Evolutionary conservation across 2,329 filamentous ascomycete genomes (phyloP).

Genomic region (Coccinonectria pachysandricola): DNA sequence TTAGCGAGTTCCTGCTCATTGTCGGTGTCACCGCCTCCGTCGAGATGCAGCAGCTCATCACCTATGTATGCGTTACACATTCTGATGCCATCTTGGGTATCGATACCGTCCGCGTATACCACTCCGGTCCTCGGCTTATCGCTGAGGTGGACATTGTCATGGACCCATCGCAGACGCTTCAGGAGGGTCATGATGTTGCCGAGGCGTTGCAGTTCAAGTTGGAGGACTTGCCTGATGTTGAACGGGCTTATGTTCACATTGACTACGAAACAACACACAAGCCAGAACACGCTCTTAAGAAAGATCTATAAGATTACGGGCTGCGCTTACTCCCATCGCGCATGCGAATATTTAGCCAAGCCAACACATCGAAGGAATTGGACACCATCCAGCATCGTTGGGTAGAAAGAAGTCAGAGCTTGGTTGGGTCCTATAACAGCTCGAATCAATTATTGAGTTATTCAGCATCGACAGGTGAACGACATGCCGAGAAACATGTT

Average conservation of each 20-base stretch:
- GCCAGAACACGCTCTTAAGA: slow-evolving; percentile 65
- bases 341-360: too few relatives aligned
- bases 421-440: too few relatives aligned
- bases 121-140: slow-evolving; percentile 77
- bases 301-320: slow-evolving; percentile 37
- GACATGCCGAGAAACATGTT: slow-evolving; percentile 1
- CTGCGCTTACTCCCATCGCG: too few relatives aligned
- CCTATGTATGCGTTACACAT: slow-evolving; percentile 85
- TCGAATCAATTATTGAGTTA: too few relatives aligned
- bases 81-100: slow-evolving; percentile 72
- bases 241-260: slow-evolving; percentile 91
- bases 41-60: slow-evolving; percentile 84
- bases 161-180: slow-evolving; percentile 62
- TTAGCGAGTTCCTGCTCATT: slow-evolving; percentile 79
- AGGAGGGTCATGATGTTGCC: slow-evolving; percentile 81
- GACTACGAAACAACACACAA: slow-evolving; percentile 96
- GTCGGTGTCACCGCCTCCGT: slow-evolving; percentile 83
- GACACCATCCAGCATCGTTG: too few relatives aligned
- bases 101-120: slow-evolving; percentile 91
- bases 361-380: too few relatives aligned
- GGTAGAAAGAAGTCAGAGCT: slow-evolving; percentile 1
- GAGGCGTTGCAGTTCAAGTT: slow-evolving; percentile 92
- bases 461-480: slow-evolving; percentile 4
- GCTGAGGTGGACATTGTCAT: slow-evolving; percentile 97
- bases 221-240: slow-evolving; percentile 82